These are phyloP conservation scores for Lasiosphaeris hirsuta DNA, from an alignment of 495 filamentous ascomycete species.

Conservation along the genomic window DNA sequence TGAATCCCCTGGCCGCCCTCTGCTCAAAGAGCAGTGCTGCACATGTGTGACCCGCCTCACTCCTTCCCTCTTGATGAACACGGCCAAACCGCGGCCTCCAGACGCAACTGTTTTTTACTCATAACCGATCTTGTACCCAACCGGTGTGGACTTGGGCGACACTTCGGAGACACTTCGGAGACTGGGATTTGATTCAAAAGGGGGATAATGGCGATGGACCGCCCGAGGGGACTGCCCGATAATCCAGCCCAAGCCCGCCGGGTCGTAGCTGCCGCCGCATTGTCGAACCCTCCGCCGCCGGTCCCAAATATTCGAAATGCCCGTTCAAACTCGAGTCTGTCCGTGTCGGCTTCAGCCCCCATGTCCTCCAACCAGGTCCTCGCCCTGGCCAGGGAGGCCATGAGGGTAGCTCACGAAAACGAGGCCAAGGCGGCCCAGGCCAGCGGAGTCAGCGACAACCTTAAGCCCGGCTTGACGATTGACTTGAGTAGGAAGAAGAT, in stretches of 20 bases:
- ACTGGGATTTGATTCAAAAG: background rate
- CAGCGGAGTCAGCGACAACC: conserved; percentile 62
- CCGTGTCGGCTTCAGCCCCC: conserved; percentile 34
- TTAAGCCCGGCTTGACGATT: conserved; percentile 79
- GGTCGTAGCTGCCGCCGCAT: conserved; percentile 32
- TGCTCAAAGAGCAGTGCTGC: background rate
- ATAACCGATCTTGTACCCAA: background rate
- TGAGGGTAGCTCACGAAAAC: conserved; percentile 65
- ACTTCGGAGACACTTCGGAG: too few species aligned
- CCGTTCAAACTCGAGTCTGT: conserved; percentile 31
- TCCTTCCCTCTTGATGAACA: background rate
- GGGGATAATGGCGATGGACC: conserved; percentile 25
- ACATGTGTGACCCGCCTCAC: background rate
- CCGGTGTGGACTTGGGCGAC: background rate
- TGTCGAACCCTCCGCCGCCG: conserved; percentile 35
- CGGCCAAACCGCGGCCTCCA: too few species aligned
- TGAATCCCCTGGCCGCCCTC: conserved; percentile 4
- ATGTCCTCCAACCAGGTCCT: conserved; percentile 50
- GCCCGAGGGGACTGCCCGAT: conserved; percentile 37
- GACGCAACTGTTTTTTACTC: background rate
- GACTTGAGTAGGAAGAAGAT: conserved; percentile 85
- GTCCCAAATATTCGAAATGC: conserved; percentile 36
- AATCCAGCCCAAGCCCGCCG: conserved; percentile 40
- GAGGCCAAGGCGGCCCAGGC: conserved; percentile 65
- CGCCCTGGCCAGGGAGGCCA: conserved; percentile 58